Evolutionary conservation across 1,284 basidiomycete species (phyloP).

Genomic region (Agroathelia rolfsii): DNA sequence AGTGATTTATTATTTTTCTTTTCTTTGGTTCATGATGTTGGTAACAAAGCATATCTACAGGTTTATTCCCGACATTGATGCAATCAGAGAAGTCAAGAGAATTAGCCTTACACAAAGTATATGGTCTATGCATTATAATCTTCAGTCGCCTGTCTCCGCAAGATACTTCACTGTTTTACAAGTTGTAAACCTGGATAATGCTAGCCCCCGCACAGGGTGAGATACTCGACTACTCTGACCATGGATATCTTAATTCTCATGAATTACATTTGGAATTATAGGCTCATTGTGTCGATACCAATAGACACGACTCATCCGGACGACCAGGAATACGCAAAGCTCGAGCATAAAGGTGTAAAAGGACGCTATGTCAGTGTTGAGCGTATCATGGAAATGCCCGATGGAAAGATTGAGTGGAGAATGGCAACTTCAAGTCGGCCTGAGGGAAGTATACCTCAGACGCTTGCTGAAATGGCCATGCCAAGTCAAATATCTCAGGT

Average conservation of each 20-base stretch:
- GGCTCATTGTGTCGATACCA: constrained; percentile 62
- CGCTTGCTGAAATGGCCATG: constrained; percentile 49
- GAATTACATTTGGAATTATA: constrained; percentile 17
- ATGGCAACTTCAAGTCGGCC: constrained; percentile 73
- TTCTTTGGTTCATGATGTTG: neutral
- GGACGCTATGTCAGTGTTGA: constrained; percentile 67
- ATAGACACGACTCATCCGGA: constrained; percentile 43
- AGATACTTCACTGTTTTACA: constrained; percentile 70
- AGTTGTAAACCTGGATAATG: constrained; percentile 39
- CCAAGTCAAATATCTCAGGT: constrained; percentile 54
- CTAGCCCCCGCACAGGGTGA: constrained; percentile 46
- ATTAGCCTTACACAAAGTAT: constrained; percentile 54
- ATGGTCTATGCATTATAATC: constrained; percentile 66
- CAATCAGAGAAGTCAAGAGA: constrained; percentile 50
- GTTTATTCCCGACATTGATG: constrained; percentile 55
- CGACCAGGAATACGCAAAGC: constrained; percentile 45
- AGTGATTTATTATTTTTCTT: constrained; percentile 20
- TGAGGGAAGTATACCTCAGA: constrained; percentile 57
- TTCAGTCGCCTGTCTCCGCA: constrained; percentile 58
- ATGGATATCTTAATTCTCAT: constrained; percentile 1
- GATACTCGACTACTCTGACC: constrained; percentile 13
- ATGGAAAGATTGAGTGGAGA: constrained; percentile 63
- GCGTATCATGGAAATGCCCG: constrained; percentile 48
- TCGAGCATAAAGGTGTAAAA: constrained; percentile 57
- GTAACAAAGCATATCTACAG: constrained; percentile 23